These are phyloP conservation scores for Aspergillus vadensis DNA, from an alignment of 2,329 filamentous ascomycete genomes.

Conservation along the genomic window DNA sequence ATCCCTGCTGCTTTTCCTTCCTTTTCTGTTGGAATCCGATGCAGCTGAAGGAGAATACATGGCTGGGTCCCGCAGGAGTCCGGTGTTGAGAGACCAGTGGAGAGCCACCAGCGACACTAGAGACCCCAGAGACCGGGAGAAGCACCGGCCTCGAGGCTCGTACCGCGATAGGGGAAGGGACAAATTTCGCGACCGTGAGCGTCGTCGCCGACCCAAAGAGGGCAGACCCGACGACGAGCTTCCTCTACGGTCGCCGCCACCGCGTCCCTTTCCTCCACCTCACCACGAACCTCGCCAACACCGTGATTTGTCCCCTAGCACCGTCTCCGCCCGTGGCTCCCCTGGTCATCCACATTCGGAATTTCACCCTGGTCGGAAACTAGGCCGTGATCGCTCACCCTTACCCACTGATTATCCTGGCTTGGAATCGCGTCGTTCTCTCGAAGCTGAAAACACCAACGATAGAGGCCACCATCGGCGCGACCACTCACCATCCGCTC, in stretches of 20 bases:
- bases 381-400: slow-evolving; percentile 26
- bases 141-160: slow-evolving; percentile 46
- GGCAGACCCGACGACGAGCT: slow-evolving; percentile 41
- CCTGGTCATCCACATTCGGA: slow-evolving; percentile 27
- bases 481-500: slow-evolving; percentile 35
- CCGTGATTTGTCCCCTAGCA: slow-evolving; percentile 33
- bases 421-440: slow-evolving; percentile 22
- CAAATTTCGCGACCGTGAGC: slow-evolving; percentile 44
- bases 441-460: slow-evolving; percentile 20
- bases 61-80: slow-evolving; percentile 53
- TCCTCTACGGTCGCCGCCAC: slow-evolving; percentile 43
- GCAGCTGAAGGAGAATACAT: slow-evolving; percentile 48
- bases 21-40: slow-evolving; percentile 36
- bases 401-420: slow-evolving; percentile 26
- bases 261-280: slow-evolving; percentile 33
- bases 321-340: slow-evolving; percentile 30
- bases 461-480: slow-evolving; percentile 29
- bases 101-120: slow-evolving; percentile 47
- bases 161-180: slow-evolving; percentile 41
- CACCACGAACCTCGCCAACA: slow-evolving; percentile 34
- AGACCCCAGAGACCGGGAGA: slow-evolving; percentile 39
- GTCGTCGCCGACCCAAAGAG: slow-evolving; percentile 35
- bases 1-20: slow-evolving; percentile 14
- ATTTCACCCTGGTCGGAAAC: slow-evolving; percentile 25
- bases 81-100: slow-evolving; percentile 55